Evolutionary conservation across 305 asterid species (phyloP), one percentile per base, ranked within the genome.

Genomic region (Fraxinus velutina): DNA sequence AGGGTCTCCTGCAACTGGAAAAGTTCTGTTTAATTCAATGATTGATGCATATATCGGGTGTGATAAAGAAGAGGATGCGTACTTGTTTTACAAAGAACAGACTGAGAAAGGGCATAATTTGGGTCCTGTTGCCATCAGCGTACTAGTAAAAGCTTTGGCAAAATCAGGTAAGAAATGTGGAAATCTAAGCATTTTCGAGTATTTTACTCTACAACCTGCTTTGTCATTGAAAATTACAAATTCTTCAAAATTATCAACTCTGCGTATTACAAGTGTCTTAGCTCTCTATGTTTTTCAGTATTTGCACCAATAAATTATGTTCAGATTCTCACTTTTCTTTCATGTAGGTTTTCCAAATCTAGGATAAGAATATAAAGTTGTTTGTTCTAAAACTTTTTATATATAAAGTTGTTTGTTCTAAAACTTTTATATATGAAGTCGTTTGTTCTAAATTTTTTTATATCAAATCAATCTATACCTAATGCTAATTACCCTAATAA

Each of bases 101-200:
- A 83, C 85, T 76, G 80, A 78, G 81, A 89, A 89, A 89, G 97
- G 93, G 75, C 89, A 87, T 80, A 83, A 83, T 70, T 84, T 92
- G 24, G 97, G 91, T 82, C 91, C 98, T 39, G 91, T 95, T 84
- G 91, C 97, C 60, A 85, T 93, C 86, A 95, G 99, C 91, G 84
- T 90, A 84, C 97, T 95, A 19, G 97, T 95, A 88, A 95, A 92
- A 85, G 91, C 96, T 52, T 83, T 95, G 90, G 74, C 90, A 44
- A 85, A 84, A 78, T 85, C 88, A 68, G 97, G 99, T 95, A 89
- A 86, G 91, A 79, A 78, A 75, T 80, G 17, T 82, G 60, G 75
- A 64, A 37, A 71, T 71, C 24, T 71, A 13, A 71, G 76, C 76
- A 71, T 71, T 71, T 66, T 30, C 3, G 29, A 15, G 22, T 33